Conservation (phyloP, 1,139 yeast species). For the Eremothecium coryli region DNA sequence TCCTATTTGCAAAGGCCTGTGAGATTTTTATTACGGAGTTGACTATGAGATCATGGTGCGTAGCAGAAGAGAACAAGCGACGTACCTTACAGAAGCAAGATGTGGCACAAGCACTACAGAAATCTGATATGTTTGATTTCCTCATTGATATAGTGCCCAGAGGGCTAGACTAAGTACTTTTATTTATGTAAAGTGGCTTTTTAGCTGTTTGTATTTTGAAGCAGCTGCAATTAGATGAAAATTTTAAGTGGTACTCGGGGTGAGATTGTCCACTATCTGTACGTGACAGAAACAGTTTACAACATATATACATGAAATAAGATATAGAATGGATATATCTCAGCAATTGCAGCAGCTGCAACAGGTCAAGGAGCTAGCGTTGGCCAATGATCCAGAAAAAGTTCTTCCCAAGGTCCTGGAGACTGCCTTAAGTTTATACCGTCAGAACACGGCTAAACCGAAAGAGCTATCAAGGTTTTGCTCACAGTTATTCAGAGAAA, state of each 20-base stretch:
- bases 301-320: no score
- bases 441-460: conserved; percentile 34
- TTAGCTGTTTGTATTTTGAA: no score
- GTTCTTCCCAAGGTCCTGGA: conserved; percentile 46
- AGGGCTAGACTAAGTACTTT: conserved; percentile 8
- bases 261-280: background rate
- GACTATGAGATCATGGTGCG: conserved; percentile 98
- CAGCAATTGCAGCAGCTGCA: conserved; percentile 34
- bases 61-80: conserved; percentile 91
- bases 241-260: background rate
- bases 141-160: conserved; percentile 92
- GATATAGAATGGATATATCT: conserved; percentile 1
- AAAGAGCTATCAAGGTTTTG: conserved; percentile 20
- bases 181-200: no score
- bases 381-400: conserved; percentile 34
- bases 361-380: conserved; percentile 45
- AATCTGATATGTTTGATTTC: conserved; percentile 95
- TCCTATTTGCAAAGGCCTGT: conserved; percentile 93
- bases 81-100: conserved; percentile 89
- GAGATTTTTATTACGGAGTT: conserved; percentile 92
- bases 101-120: conserved; percentile 89
- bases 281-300: no score
- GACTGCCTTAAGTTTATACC: conserved; percentile 41
- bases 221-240: no score
- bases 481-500: conserved; percentile 20